Evolutionary conservation across 371 early-diverging fungal genomes (phyloP).

Genomic region (Rhizoclosmatium hyalinum): DNA sequence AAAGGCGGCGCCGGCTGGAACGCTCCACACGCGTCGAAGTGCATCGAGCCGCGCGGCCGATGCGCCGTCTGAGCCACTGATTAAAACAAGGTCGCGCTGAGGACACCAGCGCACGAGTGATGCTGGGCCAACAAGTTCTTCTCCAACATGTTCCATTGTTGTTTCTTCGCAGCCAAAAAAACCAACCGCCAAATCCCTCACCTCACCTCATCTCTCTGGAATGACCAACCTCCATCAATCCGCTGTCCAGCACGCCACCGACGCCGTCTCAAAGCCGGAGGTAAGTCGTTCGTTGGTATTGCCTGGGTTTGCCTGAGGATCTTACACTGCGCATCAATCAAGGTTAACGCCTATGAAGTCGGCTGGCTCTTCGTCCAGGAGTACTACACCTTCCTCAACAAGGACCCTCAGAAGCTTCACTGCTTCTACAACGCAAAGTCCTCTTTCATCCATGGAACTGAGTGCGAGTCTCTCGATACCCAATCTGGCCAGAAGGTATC

Average conservation of each 20-base stretch:
- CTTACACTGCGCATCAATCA: not conserved
- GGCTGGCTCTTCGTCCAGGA: slow-evolving; percentile 95
- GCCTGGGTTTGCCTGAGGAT: not conserved
- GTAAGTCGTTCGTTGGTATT: not conserved
- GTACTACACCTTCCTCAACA: slow-evolving; percentile 92
- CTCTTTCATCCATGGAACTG: slow-evolving; percentile 79
- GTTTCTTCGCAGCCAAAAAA: too few relatives aligned
- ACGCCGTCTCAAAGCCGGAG: slow-evolving; percentile 13
- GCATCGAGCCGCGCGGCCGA: slow-evolving; percentile 4
- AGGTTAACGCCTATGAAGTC: slow-evolving; percentile 72
- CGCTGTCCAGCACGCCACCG: slow-evolving; percentile 13
- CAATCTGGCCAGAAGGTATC: slow-evolving; percentile 76
- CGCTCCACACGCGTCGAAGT: not conserved
- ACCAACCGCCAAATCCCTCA: too few relatives aligned
- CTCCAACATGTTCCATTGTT: too few relatives aligned
- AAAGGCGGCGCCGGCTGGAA: not conserved
- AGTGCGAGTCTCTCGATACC: slow-evolving; percentile 74
- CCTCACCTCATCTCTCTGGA: not conserved
- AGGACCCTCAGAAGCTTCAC: slow-evolving; percentile 82
- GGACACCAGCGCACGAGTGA: not conserved
- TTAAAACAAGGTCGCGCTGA: slow-evolving; percentile 1
- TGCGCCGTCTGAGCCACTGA: not conserved
- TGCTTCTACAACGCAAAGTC: slow-evolving; percentile 88
- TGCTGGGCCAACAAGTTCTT: too few relatives aligned
- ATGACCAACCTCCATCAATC: not conserved